Percentiles rank a stretch among this genome's conserved stretches.
phyloP scores from a whole-genome alignment of 208 protist genomes.

The Leptomonas pyrrhocoris region DNA sequence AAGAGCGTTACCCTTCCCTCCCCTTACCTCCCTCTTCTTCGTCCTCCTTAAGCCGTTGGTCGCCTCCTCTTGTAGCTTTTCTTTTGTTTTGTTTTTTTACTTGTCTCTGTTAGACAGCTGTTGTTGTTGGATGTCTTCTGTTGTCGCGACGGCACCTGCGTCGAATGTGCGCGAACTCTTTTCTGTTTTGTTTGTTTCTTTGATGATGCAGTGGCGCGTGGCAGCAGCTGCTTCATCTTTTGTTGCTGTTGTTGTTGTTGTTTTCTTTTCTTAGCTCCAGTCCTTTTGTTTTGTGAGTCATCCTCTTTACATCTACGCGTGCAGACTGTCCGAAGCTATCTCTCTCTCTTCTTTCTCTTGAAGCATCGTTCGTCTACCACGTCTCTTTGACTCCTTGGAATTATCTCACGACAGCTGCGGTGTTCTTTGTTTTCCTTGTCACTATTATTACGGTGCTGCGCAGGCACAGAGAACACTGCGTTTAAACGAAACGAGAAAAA shows the following conservation, averaged over 20 bases:
- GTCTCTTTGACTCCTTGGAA: background rate
- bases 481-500: too few relatives aligned
- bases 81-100: conserved; percentile 26
- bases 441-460: background rate
- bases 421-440: background rate
- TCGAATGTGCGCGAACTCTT: background rate
- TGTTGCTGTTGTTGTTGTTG: background rate
- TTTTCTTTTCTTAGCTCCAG: background rate
- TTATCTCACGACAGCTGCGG: background rate
- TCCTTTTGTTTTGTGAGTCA: background rate
- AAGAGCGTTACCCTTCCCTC: too few relatives aligned
- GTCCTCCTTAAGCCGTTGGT: background rate
- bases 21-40: too few relatives aligned
- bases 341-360: background rate
- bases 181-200: conserved; percentile 18
- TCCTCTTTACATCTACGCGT: background rate
- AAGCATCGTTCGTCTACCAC: background rate
- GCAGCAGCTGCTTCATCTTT: background rate
- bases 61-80: background rate
- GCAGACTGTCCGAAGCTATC: background rate
- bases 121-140: background rate
- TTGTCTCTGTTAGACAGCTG: background rate
- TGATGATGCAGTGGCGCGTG: background rate
- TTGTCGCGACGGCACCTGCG: background rate
- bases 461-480: background rate